Base-by-base conservation (phyloP, 2,329 filamentous ascomycete species). In the Diplocarpon mali region DNA sequence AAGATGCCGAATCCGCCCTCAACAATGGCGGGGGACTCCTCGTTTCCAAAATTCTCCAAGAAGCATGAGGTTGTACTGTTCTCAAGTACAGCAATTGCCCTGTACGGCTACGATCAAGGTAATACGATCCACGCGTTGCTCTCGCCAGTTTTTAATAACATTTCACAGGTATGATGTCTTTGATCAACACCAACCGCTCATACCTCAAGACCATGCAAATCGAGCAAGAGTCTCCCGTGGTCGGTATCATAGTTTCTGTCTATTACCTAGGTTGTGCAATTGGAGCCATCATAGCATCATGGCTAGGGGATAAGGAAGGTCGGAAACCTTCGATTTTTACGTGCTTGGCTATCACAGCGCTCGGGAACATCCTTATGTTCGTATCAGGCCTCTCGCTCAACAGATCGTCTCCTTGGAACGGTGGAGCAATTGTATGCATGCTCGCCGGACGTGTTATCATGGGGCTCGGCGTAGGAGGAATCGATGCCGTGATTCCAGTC, bases 101-200 rank as follows among this genome's bases (percentile, higher is more conserved):
- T 92, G n/a, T 92, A 92, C 60, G 85, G 85, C 52, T 90, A 90
- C 68, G 85, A 90, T 63, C 85, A 90, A 65, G 85, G 85, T 59
- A 50, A 7, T 15, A 35, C 10, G 7, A 24, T 17, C 36, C 13
- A 17, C 14, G 7, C 24, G 4, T 32, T 14, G n/a, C 9, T 9
- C 11, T 14, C 5, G 30, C 5, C 30, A 9, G n/a, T 12, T 11
- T 8, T 29, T 28, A 10, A 34, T 48, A 32, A 48, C 31, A 32
- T 12, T 5, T 4, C 4, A n/a, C 7, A 58, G 53, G 56, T 35
- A 85, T 92, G 57, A 90, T 90, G 85, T 89, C 84, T 48, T 70
- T 74, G 49, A 74, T 76, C 54, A 80, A 81, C 58, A 82, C 76
- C 10, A 67, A 67, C 38, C 50, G 51, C 16, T 60, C 59, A 51